Conservation (phyloP, 441 rosid species). For the Rhodomyrtus psidioides region DNA sequence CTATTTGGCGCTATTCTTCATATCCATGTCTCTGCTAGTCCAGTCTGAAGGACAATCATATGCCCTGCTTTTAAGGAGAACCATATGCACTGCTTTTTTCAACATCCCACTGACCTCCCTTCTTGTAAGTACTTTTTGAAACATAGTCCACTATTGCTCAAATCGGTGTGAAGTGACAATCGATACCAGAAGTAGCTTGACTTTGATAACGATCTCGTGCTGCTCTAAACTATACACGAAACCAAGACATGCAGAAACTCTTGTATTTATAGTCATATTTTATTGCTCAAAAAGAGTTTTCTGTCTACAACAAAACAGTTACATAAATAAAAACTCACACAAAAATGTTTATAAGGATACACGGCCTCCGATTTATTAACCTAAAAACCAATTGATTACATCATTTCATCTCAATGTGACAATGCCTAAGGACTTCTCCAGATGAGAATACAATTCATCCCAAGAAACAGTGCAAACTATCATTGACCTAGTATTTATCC, state of each 20-base stretch:
- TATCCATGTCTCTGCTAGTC: background rate
- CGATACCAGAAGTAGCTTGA: background rate
- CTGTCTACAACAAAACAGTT: background rate
- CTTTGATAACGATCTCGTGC: background rate
- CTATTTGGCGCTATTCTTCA: background rate
- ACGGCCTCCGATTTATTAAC: background rate
- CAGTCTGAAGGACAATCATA: background rate
- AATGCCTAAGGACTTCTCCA: background rate
- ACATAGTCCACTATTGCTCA: background rate
- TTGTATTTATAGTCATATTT: background rate
- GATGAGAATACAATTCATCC: background rate
- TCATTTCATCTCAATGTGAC: background rate
- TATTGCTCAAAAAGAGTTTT: background rate
- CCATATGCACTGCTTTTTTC: background rate
- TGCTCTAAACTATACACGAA: background rate
- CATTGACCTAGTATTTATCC: background rate
- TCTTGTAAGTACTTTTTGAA: background rate
- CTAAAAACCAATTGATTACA: background rate
- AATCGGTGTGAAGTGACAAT: background rate
- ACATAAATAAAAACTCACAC: background rate
- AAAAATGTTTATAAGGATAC: background rate
- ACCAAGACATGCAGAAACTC: background rate
- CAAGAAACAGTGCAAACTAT: background rate
- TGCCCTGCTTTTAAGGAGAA: background rate
- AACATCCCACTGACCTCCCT: background rate